A percentile compares a stretch with the other conserved stretches of the same genome.
phyloP scores from a whole-genome alignment of 768 basidiomycete species.

The Boletales sp. region DNA sequence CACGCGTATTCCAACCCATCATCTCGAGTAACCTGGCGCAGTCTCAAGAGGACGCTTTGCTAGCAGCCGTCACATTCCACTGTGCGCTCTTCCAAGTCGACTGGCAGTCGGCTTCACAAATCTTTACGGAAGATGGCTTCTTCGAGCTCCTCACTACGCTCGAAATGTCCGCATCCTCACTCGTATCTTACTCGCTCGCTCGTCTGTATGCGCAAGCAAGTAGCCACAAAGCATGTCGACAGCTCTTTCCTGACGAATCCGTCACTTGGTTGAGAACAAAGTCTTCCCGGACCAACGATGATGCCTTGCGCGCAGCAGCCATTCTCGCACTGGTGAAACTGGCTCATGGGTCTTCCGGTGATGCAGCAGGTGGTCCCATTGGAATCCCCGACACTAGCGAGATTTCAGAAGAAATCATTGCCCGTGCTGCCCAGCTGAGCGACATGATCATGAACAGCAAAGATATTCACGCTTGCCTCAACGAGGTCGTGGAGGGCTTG shows the following conservation, averaged over 20 bases:
- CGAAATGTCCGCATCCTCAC: constrained; percentile 53
- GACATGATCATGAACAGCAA: constrained; percentile 43
- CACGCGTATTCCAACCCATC: constrained; percentile 46
- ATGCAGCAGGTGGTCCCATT: constrained; percentile 29
- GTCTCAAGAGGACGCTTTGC: constrained; percentile 47
- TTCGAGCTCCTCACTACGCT: constrained; percentile 59
- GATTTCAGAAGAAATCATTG: constrained; percentile 33
- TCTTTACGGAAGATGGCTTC: constrained; percentile 63
- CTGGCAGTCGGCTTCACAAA: constrained; percentile 56
- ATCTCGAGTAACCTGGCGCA: constrained; percentile 52
- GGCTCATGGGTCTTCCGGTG: constrained; percentile 50
- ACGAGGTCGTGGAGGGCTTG: constrained; percentile 78
- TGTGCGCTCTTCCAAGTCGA: constrained; percentile 86
- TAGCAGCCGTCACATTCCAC: constrained; percentile 62
- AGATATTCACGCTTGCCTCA: constrained; percentile 39
- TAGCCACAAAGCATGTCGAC: constrained; percentile 70
- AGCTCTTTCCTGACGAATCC: constrained; percentile 52
- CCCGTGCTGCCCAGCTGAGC: constrained; percentile 55
- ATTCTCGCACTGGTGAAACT: constrained; percentile 79
- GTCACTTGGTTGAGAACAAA: constrained; percentile 66
- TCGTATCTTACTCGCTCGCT: constrained; percentile 58
- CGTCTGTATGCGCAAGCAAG: constrained; percentile 74
- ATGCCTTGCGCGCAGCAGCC: constrained; percentile 53
- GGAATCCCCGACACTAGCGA: background rate
- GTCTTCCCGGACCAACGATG: constrained; percentile 45